Evolutionary conservation across 2,329 filamentous ascomycete genomes (phyloP), one percentile per base, ranked within the genome.

Genomic region (Verticillium isaacii): DNA sequence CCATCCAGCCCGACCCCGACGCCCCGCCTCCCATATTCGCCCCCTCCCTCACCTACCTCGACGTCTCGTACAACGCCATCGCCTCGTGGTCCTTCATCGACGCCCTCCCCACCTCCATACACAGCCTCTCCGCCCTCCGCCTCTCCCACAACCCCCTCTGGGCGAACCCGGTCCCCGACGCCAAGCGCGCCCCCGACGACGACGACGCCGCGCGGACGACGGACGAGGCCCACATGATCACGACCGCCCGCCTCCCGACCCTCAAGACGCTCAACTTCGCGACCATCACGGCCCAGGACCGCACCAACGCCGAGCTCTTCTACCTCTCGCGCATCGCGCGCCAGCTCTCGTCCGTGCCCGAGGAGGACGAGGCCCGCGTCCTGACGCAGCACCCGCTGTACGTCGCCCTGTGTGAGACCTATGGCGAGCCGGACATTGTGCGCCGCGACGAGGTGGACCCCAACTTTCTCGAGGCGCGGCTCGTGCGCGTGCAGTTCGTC

Each of bases 221-320:
- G 1, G 92, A 96, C 60, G 91, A 96, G 69, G 89, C 91, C 1
- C 94, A 93, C 77, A 96, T 97, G 91, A 83, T 97, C 57, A 92
- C 91, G 1, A 80, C 96, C 32, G 91, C 89, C 32, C 90, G 93
- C 2, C 79, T 97, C 1, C 82, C 84, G 1, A 77, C 78, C 1
- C 82, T 98, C 11, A 83, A 82, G 60, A 81, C 80, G 1, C 82
- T 97, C 34, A 95, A 95, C 72, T 92, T 91, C 72, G 88, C 87
- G 65, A 77, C 79, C 17, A 88, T 98, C 67, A 88, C 87, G 0
- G 68, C 80, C 1, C 85, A 89, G 52, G 93, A 98, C 72, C 87
- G 94, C 19, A 82, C 86, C 60, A 95, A 98, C 70, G 93, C 93
- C 5, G 95, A 98, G 68, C 89, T 94, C 70, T 99, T 96, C 73